phyloP scores from a whole-genome alignment of 23 red algal species.

The Gracilaria domingensis region DNA sequence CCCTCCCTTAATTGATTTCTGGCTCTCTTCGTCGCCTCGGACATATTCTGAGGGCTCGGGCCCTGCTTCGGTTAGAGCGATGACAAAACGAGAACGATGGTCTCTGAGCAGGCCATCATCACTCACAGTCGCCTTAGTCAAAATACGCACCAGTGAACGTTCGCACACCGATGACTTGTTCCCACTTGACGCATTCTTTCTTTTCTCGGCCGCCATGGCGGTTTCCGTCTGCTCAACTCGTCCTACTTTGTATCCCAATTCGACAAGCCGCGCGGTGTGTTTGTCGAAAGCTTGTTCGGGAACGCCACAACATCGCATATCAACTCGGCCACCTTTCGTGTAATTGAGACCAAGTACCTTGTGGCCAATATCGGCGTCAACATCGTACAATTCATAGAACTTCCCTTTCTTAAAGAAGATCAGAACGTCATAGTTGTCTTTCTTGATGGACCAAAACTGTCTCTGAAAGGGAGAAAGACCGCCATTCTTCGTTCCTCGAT shows the following conservation, averaged over 20 bases:
- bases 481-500: constrained; percentile 46
- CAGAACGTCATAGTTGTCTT: constrained; percentile 81
- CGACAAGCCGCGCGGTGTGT: constrained; percentile 83
- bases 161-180: constrained; percentile 81
- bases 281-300: constrained; percentile 92
- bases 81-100: constrained; percentile 79
- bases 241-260: constrained; percentile 92
- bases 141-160: constrained; percentile 85
- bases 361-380: constrained; percentile 94
- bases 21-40: background rate
- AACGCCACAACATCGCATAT: constrained; percentile 99
- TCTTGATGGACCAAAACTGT: constrained; percentile 97
- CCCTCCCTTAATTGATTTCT: background rate
- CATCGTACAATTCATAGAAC: constrained; percentile 98
- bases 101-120: constrained; percentile 77
- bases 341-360: constrained; percentile 90
- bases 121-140: constrained; percentile 89
- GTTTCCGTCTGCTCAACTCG: constrained; percentile 97
- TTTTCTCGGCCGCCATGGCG: constrained; percentile 79
- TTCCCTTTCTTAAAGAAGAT: constrained; percentile 99
- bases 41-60: background rate
- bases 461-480: constrained; percentile 92
- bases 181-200: constrained; percentile 32
- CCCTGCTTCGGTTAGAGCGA: constrained; percentile 46
- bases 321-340: constrained; percentile 89